Evolutionary conservation across 73 alveolate genomes (phyloP), one percentile per base, ranked within the genome.

Genomic region (Stentor coeruleus): DNA sequence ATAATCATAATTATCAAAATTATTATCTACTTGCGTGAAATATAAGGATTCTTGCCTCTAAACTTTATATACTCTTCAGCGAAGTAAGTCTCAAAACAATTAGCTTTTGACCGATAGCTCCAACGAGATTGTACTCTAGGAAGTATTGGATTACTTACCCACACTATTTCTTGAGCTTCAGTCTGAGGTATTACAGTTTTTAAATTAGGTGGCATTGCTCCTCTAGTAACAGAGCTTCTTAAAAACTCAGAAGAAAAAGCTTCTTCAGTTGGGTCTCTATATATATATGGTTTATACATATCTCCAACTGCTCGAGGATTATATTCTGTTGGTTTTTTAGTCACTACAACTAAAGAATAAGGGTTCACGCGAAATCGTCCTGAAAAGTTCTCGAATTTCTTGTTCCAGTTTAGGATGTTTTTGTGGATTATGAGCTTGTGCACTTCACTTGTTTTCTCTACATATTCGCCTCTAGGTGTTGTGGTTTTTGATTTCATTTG

Each of bases 201-300:
- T 33, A 20, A 40, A 40, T 31, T 31, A 14, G 79, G 79, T 28
- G 79, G n/a, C 79, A 66, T 66, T 1, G 37, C 37, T 26, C 79
- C 79, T 2, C 79, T 20, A 33, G n/a, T 26, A 31, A 66, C 37
- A 1, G 79, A 28, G n/a, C 79, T 20, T 33, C 15, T 33, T 66
- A 66, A 66, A 33, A 20, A 66, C 2, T 66, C 79, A 26, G 79
- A 66, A 28, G 79, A 66, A 66, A 66, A 66, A 15, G 79, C 79
- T 2, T 66, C 79, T 66, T 66, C 79, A 26, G 79, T 66, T 20
- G 79, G 79, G 41, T 66, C 79, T 2, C 79, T 37, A 2, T 66
- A 66, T 28, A 66, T 66, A 66, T 26, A 28, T 28, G 79, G 42
- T 11, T 20, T 31, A 33, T 66, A 66, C 26, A 28, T 20, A 1